phyloP scores from a whole-genome alignment of 2,329 filamentous ascomycete species.

The Arthroderma sp. region DNA sequence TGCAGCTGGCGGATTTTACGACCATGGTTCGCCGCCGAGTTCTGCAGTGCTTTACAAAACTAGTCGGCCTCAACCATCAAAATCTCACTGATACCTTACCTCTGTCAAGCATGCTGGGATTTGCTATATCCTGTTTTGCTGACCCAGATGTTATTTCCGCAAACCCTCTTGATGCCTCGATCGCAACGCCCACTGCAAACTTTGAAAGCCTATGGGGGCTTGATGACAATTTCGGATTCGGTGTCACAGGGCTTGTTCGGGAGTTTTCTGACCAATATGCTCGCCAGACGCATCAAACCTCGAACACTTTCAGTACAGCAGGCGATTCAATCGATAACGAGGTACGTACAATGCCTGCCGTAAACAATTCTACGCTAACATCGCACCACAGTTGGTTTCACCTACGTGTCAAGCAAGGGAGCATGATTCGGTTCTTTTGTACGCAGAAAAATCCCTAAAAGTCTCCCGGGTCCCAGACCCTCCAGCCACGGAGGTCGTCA shows the following conservation, averaged over 20 bases:
- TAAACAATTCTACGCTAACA: conserved; percentile 7
- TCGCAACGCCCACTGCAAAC: conserved; percentile 74
- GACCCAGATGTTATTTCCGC: conserved; percentile 63
- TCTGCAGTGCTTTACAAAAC: conserved; percentile 83
- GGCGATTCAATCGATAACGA: conserved; percentile 37
- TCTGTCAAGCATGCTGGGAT: conserved; percentile 79
- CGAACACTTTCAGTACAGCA: conserved; percentile 26
- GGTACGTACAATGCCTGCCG: conserved; percentile 11
- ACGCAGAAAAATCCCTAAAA: conserved; percentile 41
- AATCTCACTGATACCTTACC: conserved; percentile 74
- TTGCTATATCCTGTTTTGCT: conserved; percentile 82
- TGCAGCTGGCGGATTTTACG: conserved; percentile 81
- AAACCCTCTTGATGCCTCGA: conserved; percentile 75
- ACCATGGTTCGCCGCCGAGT: conserved; percentile 89
- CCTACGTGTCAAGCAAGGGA: conserved; percentile 75
- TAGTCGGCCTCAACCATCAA: conserved; percentile 75
- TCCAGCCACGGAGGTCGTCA: conserved; percentile 83
- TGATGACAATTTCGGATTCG: conserved; percentile 86
- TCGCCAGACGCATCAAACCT: conserved; percentile 11
- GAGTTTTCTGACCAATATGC: conserved; percentile 52
- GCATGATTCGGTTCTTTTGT: conserved; percentile 75
- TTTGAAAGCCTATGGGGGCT: conserved; percentile 96
- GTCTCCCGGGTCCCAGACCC: conserved; percentile 51
- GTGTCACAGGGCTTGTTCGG: conserved; percentile 71
- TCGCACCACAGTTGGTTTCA: conserved; percentile 25